Base-by-base conservation (phyloP, 192 early-diverging fungal species). In the Chytriomyces sp. region DNA sequence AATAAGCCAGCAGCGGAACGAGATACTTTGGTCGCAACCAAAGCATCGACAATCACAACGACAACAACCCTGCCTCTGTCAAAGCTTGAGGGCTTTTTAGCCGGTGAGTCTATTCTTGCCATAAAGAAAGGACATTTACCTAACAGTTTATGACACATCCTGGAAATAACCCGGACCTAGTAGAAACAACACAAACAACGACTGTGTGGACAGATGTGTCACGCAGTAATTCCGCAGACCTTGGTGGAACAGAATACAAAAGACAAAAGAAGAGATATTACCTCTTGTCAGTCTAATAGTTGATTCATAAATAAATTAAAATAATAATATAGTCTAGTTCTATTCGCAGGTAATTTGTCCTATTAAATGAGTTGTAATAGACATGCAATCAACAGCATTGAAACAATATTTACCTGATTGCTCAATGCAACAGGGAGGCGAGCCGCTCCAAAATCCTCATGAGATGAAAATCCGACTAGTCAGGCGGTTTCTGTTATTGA, bases 71-170 rank as follows among this genome's bases (percentile, higher is more conserved):
- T 68, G 13, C 67, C 67, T 13, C 28, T 68, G 18, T n/a, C 10
- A 10, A 68, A 68, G 67, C 67, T 68, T 13, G 67, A 68, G n/a
- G 67, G 47, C 26, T 68, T 48, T 13, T 28, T 68, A 11, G 45
- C 26, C 26, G 67, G 67, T 68, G 67, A 68, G 48, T 68, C 16
- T 3, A n/a, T 57, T 20, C 53, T 4, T 57, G 53, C 20, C 35
- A 35, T 35, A 35, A 35, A 35, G 35, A 35, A 35, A 35, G 35
- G 35, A 2, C 35, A 35, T 35, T 35, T 35, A 35, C 35, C 35
- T 35, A 2, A 35, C 35, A 35, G 35, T 35, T 35, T 35, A 35
- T 35, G 35, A 35, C 1, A 35, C 35, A 35, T 35, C 35, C 35
- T 3, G 35, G 35, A 35, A 35, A 35, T 35, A 35, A 35, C 35